phyloP scores from a whole-genome alignment of 805 yeast genomes.

The Lachancea thermotolerans region DNA sequence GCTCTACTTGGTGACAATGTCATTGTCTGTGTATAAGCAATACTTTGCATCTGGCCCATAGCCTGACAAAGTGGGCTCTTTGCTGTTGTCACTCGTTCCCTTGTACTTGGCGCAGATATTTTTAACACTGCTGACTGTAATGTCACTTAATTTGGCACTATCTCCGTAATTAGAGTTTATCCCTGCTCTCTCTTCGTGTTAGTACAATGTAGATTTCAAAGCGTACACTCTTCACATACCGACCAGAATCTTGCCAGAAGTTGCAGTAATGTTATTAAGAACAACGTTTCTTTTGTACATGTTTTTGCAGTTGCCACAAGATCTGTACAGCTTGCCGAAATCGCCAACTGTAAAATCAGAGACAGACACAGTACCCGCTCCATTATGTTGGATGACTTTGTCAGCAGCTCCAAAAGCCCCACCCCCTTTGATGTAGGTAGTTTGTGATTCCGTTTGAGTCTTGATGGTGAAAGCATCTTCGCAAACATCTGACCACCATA shows the following conservation, averaged over 20 bases:
- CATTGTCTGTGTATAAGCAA: neutral
- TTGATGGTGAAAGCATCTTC: neutral
- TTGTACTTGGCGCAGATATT: neutral
- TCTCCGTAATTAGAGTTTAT: slow-evolving; percentile 1
- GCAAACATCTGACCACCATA: slow-evolving; percentile 1
- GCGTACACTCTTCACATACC: neutral
- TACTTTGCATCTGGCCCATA: neutral
- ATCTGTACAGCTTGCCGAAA: neutral
- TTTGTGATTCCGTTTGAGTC: neutral
- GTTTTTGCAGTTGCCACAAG: slow-evolving; percentile 1
- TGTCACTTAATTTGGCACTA: neutral
- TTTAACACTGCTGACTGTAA: neutral
- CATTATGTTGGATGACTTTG: neutral
- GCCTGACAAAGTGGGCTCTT: neutral
- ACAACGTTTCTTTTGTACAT: neutral
- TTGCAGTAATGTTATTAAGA: neutral
- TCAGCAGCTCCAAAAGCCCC: slow-evolving; percentile 2
- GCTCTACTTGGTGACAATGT: neutral
- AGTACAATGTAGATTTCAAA: neutral
- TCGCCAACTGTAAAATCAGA: neutral
- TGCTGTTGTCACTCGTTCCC: neutral
- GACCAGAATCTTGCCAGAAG: neutral
- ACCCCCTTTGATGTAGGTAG: neutral
- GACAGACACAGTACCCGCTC: slow-evolving; percentile 1
- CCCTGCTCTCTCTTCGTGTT: neutral